Base-by-base conservation (phyloP, 495 filamentous ascomycete genomes). In the Extremus antarcticus region DNA sequence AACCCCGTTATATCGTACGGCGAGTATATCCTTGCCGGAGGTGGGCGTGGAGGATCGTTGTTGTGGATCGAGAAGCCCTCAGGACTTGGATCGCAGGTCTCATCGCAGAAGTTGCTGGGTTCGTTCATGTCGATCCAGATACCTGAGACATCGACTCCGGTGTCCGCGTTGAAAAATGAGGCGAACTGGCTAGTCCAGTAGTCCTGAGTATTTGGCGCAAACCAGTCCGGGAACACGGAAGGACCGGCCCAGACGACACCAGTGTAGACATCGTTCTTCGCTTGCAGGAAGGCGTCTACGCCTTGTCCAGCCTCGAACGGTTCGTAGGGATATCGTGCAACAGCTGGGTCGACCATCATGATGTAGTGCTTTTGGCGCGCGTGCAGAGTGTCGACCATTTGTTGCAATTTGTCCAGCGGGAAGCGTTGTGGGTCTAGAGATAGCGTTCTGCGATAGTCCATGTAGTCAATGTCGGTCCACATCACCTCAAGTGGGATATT, bases 261-360 rank as follows among this genome's bases (percentile, higher is more conserved):
- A 60, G 83, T 72, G 71, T 82, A 90, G 20, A 77, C 77, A 16
- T 84, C 85, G 54, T 90, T 82, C 22, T 45, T 7, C 43, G 80
- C 78, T 39, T 39, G 16, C 17, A 51, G 9, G 21, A 51, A 39
- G 3, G 16, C 15, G 11, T 25, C 49, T 9, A 15, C 13, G 29
- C n/a, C 13, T 3, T n/a, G 3, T 9, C 17, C 49, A 3, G 10
- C 24, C 11, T 8, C 3, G 29, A 51, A 51, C 4, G 49, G n/a
- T n/a, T 32, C 29, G 49, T 51, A 51, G 15, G 41, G 41, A 17
- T 79, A 71, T 55, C 81, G 82, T 10, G 80, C 80, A 16, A 90
- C 80, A 13, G 87, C 86, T 2, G 88, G 88, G 62, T 94, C 88
- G 8, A 94, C 87, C 87, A 94, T 94, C 35, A 92, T 51, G 25